phyloP scores from a whole-genome alignment of 495 filamentous ascomycete species.

The Penicillium psychrofluorescens region DNA sequence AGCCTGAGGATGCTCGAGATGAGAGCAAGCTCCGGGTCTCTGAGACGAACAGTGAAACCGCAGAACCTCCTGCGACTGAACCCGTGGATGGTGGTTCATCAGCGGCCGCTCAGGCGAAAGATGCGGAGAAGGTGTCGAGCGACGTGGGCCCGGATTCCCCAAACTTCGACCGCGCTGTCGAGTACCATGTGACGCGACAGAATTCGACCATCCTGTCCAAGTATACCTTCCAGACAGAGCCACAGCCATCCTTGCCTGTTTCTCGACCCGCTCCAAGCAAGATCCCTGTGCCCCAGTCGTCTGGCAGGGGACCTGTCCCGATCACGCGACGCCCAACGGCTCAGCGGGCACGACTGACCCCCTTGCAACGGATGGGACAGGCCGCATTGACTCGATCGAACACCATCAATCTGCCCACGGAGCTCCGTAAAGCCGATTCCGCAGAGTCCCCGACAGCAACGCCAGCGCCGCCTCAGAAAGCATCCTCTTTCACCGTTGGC shows the following conservation, averaged over 20 bases:
- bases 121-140: neutral
- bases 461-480: neutral
- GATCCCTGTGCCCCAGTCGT: slow-evolving; percentile 6
- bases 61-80: neutral
- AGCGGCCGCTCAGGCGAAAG: neutral
- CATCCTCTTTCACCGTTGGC: slow-evolving; percentile 1
- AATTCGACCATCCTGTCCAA: slow-evolving; percentile 29
- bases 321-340: slow-evolving; percentile 8
- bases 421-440: slow-evolving; percentile 9
- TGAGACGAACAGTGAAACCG: neutral
- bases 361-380: slow-evolving; percentile 42
- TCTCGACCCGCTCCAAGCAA: slow-evolving; percentile 1
- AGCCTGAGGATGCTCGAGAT: slow-evolving; percentile 5
- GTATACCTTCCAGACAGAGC: slow-evolving; percentile 21
- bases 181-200: slow-evolving; percentile 30
- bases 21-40: slow-evolving; percentile 17
- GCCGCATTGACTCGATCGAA: slow-evolving; percentile 36
- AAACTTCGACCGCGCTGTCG: slow-evolving; percentile 24
- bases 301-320: slow-evolving; percentile 1
- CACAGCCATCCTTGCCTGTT: slow-evolving; percentile 1
- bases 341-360: slow-evolving; percentile 28
- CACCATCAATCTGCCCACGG: slow-evolving; percentile 24
- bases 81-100: neutral
- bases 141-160: slow-evolving; percentile 14
- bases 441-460: neutral